Base-by-base conservation (phyloP, 1,284 basidiomycete genomes). In the Agroathelia rolfsii region DNA sequence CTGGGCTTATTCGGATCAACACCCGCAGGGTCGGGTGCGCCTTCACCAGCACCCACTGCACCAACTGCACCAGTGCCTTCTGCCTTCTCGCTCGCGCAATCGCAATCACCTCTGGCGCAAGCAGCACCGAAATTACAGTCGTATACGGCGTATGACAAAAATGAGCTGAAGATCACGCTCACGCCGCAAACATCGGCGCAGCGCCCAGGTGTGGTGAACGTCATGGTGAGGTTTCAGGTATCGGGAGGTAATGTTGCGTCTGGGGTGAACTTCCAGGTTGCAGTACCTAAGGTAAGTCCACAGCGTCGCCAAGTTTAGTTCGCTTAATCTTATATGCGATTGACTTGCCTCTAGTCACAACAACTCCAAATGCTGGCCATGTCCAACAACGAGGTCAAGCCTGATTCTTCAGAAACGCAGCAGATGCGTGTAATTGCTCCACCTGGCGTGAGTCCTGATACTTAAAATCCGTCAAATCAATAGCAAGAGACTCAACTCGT, bases 321-420 rank as follows among this genome's bases (percentile, higher is more conserved):
- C n/a, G n/a, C n/a, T n/a, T n/a, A n/a, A n/a, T n/a, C n/a, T n/a
- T n/a, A n/a, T n/a, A n/a, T n/a, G n/a, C n/a, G n/a, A n/a, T n/a
- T n/a, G n/a, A 27, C 35, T 12, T 31, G 8, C n/a, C n/a, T n/a
- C n/a, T 49, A 95, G 90, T 90, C 90, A 0, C 94, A 97, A 62
- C 93, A 96, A 53, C 57, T 99, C 37, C 93, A 97, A 54, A 98
- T 99, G 94, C 72, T 92, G 38, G 88, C 94, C 4, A 97, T 98
- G 79, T 92, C 89, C 6, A 92, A 81, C 55, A 61, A 82, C 7
- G 78, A 76, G 34, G 67, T 98, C 15, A 61, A 58, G 10, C 81
- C 89, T 0, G 90, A 89, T 1, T 60, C 74, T 6, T 73, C 74
- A 13, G 94, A 96, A 58, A 95, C 90, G 11, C 95, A 98, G 55